Evolutionary conservation across 225 moss, liverwort and hornwort species (phyloP).

Genomic region (Sphagnum contortum): DNA sequence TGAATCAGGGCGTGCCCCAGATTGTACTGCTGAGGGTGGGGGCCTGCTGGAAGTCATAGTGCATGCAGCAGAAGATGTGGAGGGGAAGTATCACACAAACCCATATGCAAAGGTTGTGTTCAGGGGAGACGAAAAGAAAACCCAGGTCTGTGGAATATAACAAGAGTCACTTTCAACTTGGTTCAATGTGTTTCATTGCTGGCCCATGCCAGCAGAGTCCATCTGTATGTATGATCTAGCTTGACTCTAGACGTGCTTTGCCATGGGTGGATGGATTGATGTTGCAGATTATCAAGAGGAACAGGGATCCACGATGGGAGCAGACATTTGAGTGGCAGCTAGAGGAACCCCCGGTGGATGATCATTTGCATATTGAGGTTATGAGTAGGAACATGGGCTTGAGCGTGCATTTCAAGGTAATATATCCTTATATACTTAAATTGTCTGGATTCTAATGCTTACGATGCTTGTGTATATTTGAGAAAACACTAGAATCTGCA

Average conservation of each 20-base stretch:
- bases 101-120: slow-evolving; percentile 70
- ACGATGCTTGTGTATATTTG: too few species aligned
- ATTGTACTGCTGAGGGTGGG: slow-evolving; percentile 40
- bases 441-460: too few species aligned
- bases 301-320: slow-evolving; percentile 81
- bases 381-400: slow-evolving; percentile 68
- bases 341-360: slow-evolving; percentile 59
- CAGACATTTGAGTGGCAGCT: slow-evolving; percentile 52
- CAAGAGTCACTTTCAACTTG: not conserved
- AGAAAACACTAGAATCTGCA: too few species aligned
- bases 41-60: slow-evolving; percentile 59
- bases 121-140: slow-evolving; percentile 72
- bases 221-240: too few species aligned
- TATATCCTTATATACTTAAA: not conserved
- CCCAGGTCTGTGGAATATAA: slow-evolving; percentile 22
- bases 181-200: not conserved
- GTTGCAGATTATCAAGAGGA: slow-evolving; percentile 71
- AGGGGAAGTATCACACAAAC: slow-evolving; percentile 93
- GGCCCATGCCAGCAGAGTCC: too few species aligned
- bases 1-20: slow-evolving; percentile 22
- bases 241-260: too few species aligned
- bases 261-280: not conserved
- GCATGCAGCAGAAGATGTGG: slow-evolving; percentile 73
- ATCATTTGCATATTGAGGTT: slow-evolving; percentile 67
- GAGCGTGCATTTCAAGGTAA: slow-evolving; percentile 63